Base-by-base conservation (phyloP, 75 land plant genomes). In the Cunninghamia lanceolata region DNA sequence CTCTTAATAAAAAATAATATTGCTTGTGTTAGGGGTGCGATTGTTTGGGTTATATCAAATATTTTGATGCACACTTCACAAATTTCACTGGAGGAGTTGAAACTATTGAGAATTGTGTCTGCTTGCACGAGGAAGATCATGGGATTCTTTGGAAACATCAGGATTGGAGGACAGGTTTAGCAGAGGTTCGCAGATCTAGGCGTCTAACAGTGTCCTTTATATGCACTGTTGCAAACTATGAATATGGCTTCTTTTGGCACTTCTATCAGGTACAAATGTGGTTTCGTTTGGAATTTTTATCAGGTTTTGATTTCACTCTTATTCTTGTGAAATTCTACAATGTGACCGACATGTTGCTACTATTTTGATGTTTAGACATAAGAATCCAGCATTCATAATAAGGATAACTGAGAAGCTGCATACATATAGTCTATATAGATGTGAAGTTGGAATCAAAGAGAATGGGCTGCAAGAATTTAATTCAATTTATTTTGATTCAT, bases 111-210 rank as follows among this genome's bases (percentile, higher is more conserved):
- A 98, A 98, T 86, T 96, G 96, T 89, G 96, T 98, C 15, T 98
- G 99, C 83, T 87, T 98, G 94, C 99, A 98, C 71, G 99, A 98
- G 82, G 99, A 98, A 88, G 99, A 98, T 82, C 93, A 93, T 92
- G 99, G 99, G 46, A 93, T 98, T 56, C 85, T 96, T 3, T 98
- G 99, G 99, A 98, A 98, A 86, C 99, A 98, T 87, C 97, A 98
- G 87, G 99, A 98, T 84, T 98, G 99, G 99, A 90, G 99, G 84
- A 95, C 99, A 38, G 99, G 99, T 3, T 89, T 97, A 21, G 91
- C 99, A 59, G 99, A 98, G 89, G 96, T 95, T 73, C 90, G 99
- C 46, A 89, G 99, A 66, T 98, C 99, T 11, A 92, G 99, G 82
- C 88, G 99, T 63, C 91, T 98, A 3, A 89, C 95, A n/a, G 95